Evolutionary conservation across 768 basidiomycete genomes (phyloP).

Genomic region (Cytidiella melzeri): DNA sequence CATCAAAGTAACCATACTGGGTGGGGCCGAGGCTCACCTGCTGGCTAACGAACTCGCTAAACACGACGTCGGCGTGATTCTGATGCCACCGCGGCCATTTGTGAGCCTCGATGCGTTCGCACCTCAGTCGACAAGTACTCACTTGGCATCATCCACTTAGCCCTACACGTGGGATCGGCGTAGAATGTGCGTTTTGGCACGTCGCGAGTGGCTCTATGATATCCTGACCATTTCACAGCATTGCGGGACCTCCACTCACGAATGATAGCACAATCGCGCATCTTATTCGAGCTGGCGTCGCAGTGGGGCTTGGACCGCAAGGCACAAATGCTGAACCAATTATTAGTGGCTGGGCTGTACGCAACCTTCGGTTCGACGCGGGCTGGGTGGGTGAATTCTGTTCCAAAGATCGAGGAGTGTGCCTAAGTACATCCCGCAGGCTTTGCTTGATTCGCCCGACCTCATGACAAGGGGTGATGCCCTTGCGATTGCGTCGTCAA

Average conservation of each 20-base stretch:
- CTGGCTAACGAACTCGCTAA: constrained; percentile 56
- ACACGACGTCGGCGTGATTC: constrained; percentile 63
- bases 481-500: constrained; percentile 46
- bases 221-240: constrained; percentile 28
- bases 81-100: constrained; percentile 56
- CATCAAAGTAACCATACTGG: constrained; percentile 41
- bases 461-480: constrained; percentile 35
- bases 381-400: constrained; percentile 38
- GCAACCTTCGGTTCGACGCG: constrained; percentile 27
- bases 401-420: neutral
- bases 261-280: constrained; percentile 43
- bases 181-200: constrained; percentile 42
- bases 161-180: constrained; percentile 49
- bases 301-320: constrained; percentile 47
- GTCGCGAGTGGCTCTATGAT: neutral
- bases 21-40: constrained; percentile 56
- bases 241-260: constrained; percentile 65
- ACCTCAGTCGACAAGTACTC: too few species aligned
- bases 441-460: constrained; percentile 16
- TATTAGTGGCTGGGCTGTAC: constrained; percentile 19
- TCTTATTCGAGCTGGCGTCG: constrained; percentile 54
- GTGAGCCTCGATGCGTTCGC: neutral
- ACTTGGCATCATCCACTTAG: too few species aligned
- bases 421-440: neutral
- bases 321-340: constrained; percentile 16